Percentiles rank a stretch among this genome's conserved stretches.
These are phyloP conservation scores for Yamadazyma jaroonii DNA, from an alignment of 1,139 yeast species.

Conservation along the genomic window DNA sequence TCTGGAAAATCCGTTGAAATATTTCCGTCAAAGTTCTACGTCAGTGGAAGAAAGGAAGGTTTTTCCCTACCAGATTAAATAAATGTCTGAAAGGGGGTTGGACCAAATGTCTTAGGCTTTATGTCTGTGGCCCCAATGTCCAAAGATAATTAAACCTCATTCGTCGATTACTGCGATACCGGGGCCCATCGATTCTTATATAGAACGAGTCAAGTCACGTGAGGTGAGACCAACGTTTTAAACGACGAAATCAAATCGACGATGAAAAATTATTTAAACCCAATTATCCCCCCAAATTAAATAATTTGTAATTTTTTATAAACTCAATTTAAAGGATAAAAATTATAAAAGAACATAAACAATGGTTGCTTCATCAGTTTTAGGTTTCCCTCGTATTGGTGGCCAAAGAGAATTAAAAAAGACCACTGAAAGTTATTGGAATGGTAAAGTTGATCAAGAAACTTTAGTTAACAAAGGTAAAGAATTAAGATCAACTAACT, in stretches of 20 bases:
- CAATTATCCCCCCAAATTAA: neutral
- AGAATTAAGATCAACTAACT: slow-evolving; percentile 92
- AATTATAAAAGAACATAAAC: slow-evolving; percentile 1
- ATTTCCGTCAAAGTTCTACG: too few relatives aligned
- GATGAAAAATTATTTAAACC: slow-evolving; percentile 4
- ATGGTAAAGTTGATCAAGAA: slow-evolving; percentile 84
- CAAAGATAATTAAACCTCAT: too few relatives aligned
- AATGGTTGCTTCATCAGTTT: slow-evolving; percentile 95
- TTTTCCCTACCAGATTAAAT: too few relatives aligned
- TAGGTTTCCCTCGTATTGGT: slow-evolving; percentile 99
- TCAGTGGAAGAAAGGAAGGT: too few relatives aligned
- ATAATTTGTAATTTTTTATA: neutral
- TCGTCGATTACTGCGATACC: too few relatives aligned
- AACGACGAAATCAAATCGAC: slow-evolving; percentile 1
- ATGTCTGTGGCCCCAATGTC: too few relatives aligned
- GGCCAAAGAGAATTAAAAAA: slow-evolving; percentile 99
- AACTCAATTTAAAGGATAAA: neutral
- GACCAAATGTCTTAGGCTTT: too few relatives aligned
- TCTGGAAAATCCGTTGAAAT: too few relatives aligned
- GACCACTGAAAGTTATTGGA: slow-evolving; percentile 98
- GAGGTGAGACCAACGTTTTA: slow-evolving; percentile 3
- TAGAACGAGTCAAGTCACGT: slow-evolving; percentile 2
- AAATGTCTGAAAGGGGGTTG: too few relatives aligned
- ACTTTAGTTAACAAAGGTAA: slow-evolving; percentile 91
- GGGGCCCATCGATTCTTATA: too few relatives aligned